These are phyloP conservation scores for Chalaropsis thielavioides DNA, from an alignment of 2,329 filamentous ascomycete genomes.

Conservation along the genomic window DNA sequence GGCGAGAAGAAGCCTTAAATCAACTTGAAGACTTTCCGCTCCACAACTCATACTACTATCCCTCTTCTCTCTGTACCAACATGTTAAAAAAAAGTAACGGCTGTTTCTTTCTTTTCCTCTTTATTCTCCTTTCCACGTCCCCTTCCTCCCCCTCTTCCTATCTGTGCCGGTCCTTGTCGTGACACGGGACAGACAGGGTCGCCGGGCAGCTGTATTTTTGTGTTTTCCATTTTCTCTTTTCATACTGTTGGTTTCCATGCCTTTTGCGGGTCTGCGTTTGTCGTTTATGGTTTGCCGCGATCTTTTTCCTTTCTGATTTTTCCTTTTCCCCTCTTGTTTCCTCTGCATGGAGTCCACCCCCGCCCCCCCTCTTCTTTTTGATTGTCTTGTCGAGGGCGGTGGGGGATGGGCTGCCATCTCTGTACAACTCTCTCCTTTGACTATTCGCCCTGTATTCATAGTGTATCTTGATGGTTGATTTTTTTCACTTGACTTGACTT, in stretches of 20 bases:
- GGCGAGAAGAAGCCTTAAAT: slow-evolving; percentile 52
- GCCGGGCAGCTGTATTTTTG: slow-evolving; percentile 3
- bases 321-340: background rate
- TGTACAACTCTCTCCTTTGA: slow-evolving; percentile 11
- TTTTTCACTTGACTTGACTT: slow-evolving; percentile 7
- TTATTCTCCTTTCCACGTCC: background rate
- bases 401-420: background rate
- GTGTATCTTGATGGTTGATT: slow-evolving; percentile 16
- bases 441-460: slow-evolving; percentile 16
- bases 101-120: background rate
- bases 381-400: background rate
- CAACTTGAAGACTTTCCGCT: slow-evolving; percentile 15
- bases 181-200: background rate
- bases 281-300: background rate
- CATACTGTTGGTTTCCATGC: background rate
- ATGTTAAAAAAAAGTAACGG: slow-evolving; percentile 4
- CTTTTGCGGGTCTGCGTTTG: background rate
- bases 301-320: background rate
- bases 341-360: background rate
- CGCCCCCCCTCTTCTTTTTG: background rate
- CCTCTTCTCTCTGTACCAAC: slow-evolving; percentile 13
- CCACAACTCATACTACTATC: slow-evolving; percentile 12
- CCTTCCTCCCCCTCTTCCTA: background rate
- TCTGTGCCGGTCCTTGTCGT: background rate
- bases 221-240: background rate